Evolutionary conservation across 345 rosid species (phyloP).

Genomic region (Ricinus communis): DNA sequence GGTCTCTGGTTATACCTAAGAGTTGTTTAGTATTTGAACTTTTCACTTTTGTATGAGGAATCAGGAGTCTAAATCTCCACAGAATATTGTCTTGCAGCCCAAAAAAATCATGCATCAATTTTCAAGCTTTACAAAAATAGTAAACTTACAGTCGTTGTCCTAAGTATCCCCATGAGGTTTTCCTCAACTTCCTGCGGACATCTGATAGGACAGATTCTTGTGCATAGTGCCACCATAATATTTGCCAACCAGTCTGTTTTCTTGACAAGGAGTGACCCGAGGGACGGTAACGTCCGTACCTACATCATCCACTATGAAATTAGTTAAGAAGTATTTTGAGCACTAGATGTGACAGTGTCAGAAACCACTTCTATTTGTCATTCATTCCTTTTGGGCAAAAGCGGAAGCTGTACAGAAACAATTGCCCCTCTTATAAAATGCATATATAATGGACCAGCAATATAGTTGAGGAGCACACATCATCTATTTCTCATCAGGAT

Average conservation of each 20-base stretch:
- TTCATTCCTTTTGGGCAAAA: neutral
- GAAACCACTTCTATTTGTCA: neutral
- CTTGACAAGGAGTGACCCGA: slow-evolving; percentile 48
- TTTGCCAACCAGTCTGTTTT: slow-evolving; percentile 75
- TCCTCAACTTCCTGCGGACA: slow-evolving; percentile 67
- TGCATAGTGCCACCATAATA: slow-evolving; percentile 87
- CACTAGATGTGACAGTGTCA: neutral
- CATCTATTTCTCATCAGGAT: neutral
- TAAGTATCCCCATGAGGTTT: slow-evolving; percentile 82
- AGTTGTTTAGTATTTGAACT: neutral
- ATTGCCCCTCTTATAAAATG: neutral
- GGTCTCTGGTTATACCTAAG: too few species aligned
- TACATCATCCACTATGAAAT: slow-evolving; percentile 29
- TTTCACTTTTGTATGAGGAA: neutral
- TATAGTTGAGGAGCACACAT: neutral
- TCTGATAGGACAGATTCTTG: slow-evolving; percentile 72
- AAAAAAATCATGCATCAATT: neutral
- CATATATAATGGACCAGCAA: too few species aligned
- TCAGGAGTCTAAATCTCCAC: too few species aligned
- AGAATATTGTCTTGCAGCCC: neutral
- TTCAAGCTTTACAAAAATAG: neutral
- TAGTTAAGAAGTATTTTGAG: neutral
- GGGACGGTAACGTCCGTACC: slow-evolving; percentile 95
- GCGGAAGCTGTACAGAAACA: neutral
- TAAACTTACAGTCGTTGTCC: slow-evolving; percentile 71